Evolutionary conservation across 2,329 filamentous ascomycete species (phyloP), one percentile per base, ranked within the genome.

Genomic region (Colletotrichum incanum): DNA sequence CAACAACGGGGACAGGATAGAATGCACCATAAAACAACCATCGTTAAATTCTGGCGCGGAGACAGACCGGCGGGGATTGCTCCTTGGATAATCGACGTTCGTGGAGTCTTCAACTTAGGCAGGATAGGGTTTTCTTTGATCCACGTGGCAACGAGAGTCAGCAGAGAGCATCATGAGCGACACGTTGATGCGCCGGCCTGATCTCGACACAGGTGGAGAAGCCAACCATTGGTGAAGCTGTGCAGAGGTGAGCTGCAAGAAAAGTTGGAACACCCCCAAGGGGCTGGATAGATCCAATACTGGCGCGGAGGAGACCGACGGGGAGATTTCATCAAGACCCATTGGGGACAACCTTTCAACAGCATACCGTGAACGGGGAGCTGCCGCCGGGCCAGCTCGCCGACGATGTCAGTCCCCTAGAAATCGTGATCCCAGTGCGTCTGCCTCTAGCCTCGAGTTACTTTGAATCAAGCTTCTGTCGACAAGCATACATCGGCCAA

Each of bases 251-350:
- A n/a, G 43, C 43, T 47, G 43, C 2, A 47, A n/a, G 8, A 47
- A 9, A 47, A 6, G n/a, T 7, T 23, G 8, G n/a, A 23, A 47
- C n/a, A n/a, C 20, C 20, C 43, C n/a, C 43, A 4, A 20, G 20
- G n/a, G 18, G 7, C n/a, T 47, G 18, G 20, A 23, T 47, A 47
- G 20, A 26, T 20, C 18, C 18, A 43, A 52, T 9, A 28, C 43
- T 56, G 39, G 16, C 49, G 66, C 31, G 49, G 43, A 65, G 16
- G 20, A 49, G 16, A 16, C 66, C 50, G 52, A 34, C 61, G 45
- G 54, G 61, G 14, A 65, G 45, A 31, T 12, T 6, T 26, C 7
- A 28, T 11, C 8, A 47, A 18, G n/a, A 11, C 14, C 23, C 20
- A 18, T n/a, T 37, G 18, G 20, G 28, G 28, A 31, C 5, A 18